Evolutionary conservation across 2,329 filamentous ascomycete genomes (phyloP), one percentile per base, ranked within the genome.

Genomic region (Arthrobotrys entomopaga): DNA sequence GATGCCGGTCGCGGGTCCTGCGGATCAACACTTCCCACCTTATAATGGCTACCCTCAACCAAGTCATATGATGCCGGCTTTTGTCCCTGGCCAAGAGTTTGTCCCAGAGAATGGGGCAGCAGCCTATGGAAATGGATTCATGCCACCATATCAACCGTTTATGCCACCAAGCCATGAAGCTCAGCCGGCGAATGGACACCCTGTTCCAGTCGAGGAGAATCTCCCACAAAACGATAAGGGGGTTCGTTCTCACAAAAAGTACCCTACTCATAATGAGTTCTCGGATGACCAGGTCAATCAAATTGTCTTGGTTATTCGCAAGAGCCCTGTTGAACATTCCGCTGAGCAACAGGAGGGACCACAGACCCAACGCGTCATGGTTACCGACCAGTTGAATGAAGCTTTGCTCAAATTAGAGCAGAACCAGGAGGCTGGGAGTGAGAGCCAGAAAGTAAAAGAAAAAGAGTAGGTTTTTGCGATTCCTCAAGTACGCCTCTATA

Each of bases 211-310:
- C 34, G 70, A 74, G 6, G 70, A 74, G 43, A 29, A 29, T 40
- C 43, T 26, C 15, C 56, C 61, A 22, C 70, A 74, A 22, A 52
- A 48, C 24, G 70, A 74, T 49, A 66, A 74, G 22, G 38, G 46
- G 15, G 40, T 63, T 19, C 56, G 70, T 15, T n/a, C 54, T 65
- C 77, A 66, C 59, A 63, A 46, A 59, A 76, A 74, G 42, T 74
- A 67, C 38, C 70, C 70, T 26, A 65, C 65, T 13, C 38, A 64
- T 48, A 61, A 76, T 54, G 77, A 79, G 38, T 78, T 77, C 60
- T 53, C 74, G 4, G 77, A 79, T 70, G 61, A 67, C 4, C 76
- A 78, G 42, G 71, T 78, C 46, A 69, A 70, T 52, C 64, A 65
- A 24, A 57, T 75, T 10, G 54, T 75, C 16, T 43, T 75, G 58